Conservation (phyloP, 2,329 filamentous ascomycete species). For the Lecanoromycetidae sp. region DNA sequence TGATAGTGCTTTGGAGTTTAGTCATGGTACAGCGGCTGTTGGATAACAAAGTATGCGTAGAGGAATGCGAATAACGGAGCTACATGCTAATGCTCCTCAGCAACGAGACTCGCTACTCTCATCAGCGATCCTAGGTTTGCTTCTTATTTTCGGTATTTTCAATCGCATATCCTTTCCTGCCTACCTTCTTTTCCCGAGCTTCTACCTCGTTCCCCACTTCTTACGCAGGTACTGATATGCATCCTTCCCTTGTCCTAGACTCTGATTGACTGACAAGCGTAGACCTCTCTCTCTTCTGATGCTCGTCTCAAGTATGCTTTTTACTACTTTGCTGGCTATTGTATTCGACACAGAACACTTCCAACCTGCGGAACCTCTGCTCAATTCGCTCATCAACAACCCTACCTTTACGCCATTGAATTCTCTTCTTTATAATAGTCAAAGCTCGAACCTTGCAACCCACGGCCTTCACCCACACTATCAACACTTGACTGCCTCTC, state of each 20-base stretch:
- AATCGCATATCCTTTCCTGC: constrained; percentile 96
- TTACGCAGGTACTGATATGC: constrained; percentile 52
- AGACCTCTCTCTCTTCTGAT: constrained; percentile 50
- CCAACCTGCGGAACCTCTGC: constrained; percentile 27
- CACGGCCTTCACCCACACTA: constrained; percentile 71
- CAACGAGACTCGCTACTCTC: constrained; percentile 65
- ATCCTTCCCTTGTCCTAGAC: constrained; percentile 13
- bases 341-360: constrained; percentile 81
- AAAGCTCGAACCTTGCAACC: constrained; percentile 55
- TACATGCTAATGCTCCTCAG: constrained; percentile 33
- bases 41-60: constrained; percentile 54
- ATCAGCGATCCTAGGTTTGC: constrained; percentile 64
- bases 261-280: constrained; percentile 17
- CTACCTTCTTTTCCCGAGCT: constrained; percentile 71
- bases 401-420: constrained; percentile 68
- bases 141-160: constrained; percentile 77
- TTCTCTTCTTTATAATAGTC: constrained; percentile 64
- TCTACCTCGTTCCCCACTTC: constrained; percentile 78
- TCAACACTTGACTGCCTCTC: constrained; percentile 60
- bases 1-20: constrained; percentile 85
- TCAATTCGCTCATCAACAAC: constrained; percentile 44
- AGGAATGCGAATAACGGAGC: background rate
- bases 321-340: constrained; percentile 62
- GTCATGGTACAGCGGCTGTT: constrained; percentile 81
- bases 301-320: constrained; percentile 51